Conservation (phyloP, 2,329 filamentous ascomycete species). For the Cordyceps fumosorosea region DNA sequence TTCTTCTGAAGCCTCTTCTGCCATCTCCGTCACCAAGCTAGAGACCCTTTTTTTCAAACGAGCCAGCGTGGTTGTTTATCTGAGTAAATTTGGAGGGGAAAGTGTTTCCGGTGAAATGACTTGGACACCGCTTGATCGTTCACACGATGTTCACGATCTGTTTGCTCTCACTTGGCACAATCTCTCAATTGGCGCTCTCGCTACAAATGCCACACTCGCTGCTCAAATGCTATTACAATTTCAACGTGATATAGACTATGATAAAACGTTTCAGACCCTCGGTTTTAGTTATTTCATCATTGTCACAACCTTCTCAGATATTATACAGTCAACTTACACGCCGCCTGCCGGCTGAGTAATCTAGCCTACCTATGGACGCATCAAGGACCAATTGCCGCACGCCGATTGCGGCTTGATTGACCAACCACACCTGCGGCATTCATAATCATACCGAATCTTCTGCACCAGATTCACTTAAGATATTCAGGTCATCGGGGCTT, state of each 20-base stretch:
- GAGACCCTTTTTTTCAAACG: not conserved
- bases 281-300: not conserved
- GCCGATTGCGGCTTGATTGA: not conserved
- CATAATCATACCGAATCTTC: not conserved
- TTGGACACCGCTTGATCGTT: too few relatives aligned
- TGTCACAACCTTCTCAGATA: not conserved
- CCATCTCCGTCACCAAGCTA: not conserved
- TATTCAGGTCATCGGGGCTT: too few relatives aligned
- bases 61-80: too few relatives aligned
- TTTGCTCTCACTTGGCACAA: not conserved
- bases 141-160: not conserved
- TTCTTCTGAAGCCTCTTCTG: not conserved
- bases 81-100: too few relatives aligned
- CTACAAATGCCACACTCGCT: not conserved
- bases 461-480: not conserved
- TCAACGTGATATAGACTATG: too few relatives aligned
- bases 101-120: too few relatives aligned
- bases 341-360: slow-evolving; percentile 1
- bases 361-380: not conserved
- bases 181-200: not conserved
- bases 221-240: too few relatives aligned
- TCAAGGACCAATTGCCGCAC: not conserved
- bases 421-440: not conserved
- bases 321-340: not conserved
- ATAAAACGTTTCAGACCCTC: not conserved